These are phyloP conservation scores for Tuber umbilicatum DNA, from an alignment of 495 filamentous ascomycete species.

Conservation along the genomic window DNA sequence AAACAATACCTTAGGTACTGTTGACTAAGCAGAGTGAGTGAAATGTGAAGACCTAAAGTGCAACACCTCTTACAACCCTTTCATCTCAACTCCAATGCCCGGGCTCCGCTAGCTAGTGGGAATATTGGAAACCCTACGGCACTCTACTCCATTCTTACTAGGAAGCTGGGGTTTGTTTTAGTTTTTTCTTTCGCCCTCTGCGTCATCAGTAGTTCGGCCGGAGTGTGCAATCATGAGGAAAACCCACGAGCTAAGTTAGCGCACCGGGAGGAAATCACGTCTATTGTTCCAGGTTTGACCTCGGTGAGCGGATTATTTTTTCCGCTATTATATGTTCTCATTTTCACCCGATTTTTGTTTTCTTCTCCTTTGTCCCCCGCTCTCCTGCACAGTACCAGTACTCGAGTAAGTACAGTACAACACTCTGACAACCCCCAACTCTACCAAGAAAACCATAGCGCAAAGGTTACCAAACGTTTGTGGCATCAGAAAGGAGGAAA, in stretches of 20 bases:
- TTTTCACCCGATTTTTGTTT: not conserved
- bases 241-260: not conserved
- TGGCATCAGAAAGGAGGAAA: not conserved
- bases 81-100: not conserved
- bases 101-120: not conserved
- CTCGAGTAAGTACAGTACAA: not conserved
- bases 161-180: not conserved
- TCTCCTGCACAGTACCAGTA: not conserved
- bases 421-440: not conserved
- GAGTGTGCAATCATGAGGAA: not conserved
- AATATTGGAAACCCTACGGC: not conserved
- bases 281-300: not conserved
- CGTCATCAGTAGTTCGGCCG: not conserved
- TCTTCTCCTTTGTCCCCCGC: not conserved
- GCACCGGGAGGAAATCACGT: not conserved
- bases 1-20: not conserved
- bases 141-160: not conserved
- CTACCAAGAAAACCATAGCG: constrained; percentile 3
- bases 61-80: not conserved
- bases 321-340: not conserved
- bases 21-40: not conserved
- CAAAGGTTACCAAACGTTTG: not conserved
- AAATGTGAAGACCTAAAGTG: too few relatives aligned
- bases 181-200: not conserved
- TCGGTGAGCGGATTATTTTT: not conserved